A percentile compares a stretch with the other conserved stretches of the same genome.
These are phyloP conservation scores for Tritrichomonas foetus DNA, from an alignment of 208 protist species.

Conservation along the genomic window DNA sequence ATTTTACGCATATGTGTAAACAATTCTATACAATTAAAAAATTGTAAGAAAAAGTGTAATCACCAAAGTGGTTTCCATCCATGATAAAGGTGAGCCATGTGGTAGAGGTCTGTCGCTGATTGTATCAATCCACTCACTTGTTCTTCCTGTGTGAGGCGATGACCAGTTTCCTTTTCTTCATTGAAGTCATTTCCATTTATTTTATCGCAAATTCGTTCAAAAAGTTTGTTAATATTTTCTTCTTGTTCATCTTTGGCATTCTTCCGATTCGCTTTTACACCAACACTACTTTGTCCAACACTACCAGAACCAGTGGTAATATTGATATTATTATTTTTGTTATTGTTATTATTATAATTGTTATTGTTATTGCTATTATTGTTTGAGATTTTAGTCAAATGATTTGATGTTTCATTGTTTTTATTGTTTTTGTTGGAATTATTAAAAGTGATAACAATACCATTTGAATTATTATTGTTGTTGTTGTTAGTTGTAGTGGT, in stretches of 20 bases:
- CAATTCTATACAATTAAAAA: too few relatives aligned
- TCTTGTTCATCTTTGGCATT: neutral
- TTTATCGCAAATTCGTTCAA: neutral
- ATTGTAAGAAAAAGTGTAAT: too few relatives aligned
- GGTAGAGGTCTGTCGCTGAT: neutral
- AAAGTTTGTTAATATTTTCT: neutral
- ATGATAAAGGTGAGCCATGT: neutral
- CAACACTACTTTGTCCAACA: too few relatives aligned
- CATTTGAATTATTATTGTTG: neutral
- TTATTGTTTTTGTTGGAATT: neutral
- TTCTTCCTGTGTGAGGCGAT: neutral
- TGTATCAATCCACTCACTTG: neutral
- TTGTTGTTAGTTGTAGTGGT: too few relatives aligned
- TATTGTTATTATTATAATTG: too few relatives aligned
- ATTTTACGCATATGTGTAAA: too few relatives aligned
- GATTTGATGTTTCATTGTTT: neutral
- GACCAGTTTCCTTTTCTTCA: neutral
- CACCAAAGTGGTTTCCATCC: slow-evolving; percentile 34
- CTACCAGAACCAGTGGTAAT: too few relatives aligned
- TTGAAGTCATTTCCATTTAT: slow-evolving; percentile 18
- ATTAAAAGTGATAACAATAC: neutral
- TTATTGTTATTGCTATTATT: neutral
- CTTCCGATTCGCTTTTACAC: too few relatives aligned
- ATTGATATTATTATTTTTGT: too few relatives aligned
- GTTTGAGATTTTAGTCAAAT: neutral